A percentile compares a stretch with the other conserved stretches of the same genome.
These are phyloP conservation scores for Populus tomentosa DNA, from an alignment of 441 rosid genomes.

Conservation along the genomic window DNA sequence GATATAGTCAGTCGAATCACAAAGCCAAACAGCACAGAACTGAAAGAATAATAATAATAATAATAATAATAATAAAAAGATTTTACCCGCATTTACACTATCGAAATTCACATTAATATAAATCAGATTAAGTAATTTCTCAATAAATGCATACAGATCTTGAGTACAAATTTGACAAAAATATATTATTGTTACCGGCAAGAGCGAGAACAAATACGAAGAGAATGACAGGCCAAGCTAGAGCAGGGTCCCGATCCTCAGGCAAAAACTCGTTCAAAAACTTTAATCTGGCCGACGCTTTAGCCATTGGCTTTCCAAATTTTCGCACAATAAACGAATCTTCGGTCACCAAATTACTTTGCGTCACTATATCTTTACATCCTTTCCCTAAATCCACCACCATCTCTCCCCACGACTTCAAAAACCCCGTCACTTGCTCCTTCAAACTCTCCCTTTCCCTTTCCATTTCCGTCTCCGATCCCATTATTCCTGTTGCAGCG, in stretches of 20 bases:
- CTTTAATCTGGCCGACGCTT: constrained; percentile 44
- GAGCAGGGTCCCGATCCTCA: constrained; percentile 96
- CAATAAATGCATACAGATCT: not conserved
- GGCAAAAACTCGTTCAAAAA: constrained; percentile 87
- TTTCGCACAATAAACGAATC: constrained; percentile 75
- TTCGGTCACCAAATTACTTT: too few relatives aligned
- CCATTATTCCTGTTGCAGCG: too few relatives aligned
- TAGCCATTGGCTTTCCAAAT: constrained; percentile 65
- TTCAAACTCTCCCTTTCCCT: too few relatives aligned
- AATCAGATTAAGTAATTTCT: not conserved
- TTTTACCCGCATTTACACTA: too few relatives aligned
- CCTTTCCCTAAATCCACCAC: too few relatives aligned
- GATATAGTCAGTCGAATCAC: not conserved
- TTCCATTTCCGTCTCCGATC: too few relatives aligned
- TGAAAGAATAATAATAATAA: not conserved
- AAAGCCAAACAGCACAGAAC: not conserved
- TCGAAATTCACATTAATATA: too few relatives aligned
- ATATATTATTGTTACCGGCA: constrained; percentile 38
- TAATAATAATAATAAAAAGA: too few relatives aligned
- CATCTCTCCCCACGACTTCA: too few relatives aligned
- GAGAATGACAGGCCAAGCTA: constrained; percentile 81
- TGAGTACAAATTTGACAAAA: not conserved
- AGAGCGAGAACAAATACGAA: constrained; percentile 69
- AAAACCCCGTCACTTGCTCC: too few relatives aligned
- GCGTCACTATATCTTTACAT: too few relatives aligned